Base-by-base conservation (phyloP, 768 basidiomycete genomes). In the Russula compacta region DNA sequence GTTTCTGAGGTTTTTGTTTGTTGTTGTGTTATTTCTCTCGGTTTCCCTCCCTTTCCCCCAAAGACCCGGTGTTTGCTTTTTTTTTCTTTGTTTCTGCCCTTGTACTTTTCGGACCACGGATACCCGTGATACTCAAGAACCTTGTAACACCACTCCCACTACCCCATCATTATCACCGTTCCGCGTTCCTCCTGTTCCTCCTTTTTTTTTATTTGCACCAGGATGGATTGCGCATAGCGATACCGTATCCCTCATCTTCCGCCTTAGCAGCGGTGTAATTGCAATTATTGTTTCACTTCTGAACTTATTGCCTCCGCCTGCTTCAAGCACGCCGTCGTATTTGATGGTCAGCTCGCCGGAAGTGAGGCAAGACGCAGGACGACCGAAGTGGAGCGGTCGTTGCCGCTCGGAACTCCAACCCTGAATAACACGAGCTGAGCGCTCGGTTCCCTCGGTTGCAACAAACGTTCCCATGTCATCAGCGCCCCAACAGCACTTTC, bases 1-100 rank as follows among this genome's bases (percentile, higher is more conserved):
- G 69, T 24, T 70, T 70, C 66, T 70, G 55, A 61, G 17, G n/a
- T 35, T 14, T 51, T 52, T 38, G 11, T 52, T n/a, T n/a, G 3
- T 52, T 38, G 36, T 48, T 52, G 14, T 19, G 29, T 42, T 40
- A 17, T 11, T 38, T 19, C 10, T 36, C 29, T 3, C 6, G 1
- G 8, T 11, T 24, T 47, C 17, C 5, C 5, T 32, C 0, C 12
- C 14, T 38, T 40, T 8, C 9, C 32, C 29, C n/a, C 6, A 48
- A 1, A 19, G 32, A 12, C 46, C 46, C 15, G 46, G 24, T 9
- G 43, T 15, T 11, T 6, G 46, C 14, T 14, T 42, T n/a, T n/a
- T 24, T 44, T 58, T 58, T 40, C 38, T 49, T n/a, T 49, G 38
- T 58, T 50, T 48, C 29, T 24, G 15, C n/a, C n/a, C 47, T 21